phyloP scores from a whole-genome alignment of 768 basidiomycete species.

The Omphalotus guepiniiformis region DNA sequence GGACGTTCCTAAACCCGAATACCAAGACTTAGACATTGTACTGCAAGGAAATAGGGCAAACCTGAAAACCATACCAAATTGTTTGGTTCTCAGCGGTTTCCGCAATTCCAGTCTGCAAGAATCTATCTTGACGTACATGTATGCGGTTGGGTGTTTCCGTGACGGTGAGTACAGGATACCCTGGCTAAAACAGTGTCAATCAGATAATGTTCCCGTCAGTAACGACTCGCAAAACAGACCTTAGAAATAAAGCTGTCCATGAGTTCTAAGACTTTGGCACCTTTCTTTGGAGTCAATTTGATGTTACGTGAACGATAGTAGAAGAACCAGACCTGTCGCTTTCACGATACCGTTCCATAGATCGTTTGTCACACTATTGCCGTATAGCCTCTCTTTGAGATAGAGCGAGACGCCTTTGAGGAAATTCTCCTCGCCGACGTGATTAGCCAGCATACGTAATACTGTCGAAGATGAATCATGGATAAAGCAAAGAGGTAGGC shows the following conservation, averaged over 20 bases:
- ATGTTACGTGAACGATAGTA: not conserved
- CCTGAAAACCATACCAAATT: slow-evolving; percentile 59
- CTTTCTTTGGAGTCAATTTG: slow-evolving; percentile 20
- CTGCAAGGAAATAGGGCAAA: not conserved
- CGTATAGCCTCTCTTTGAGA: slow-evolving; percentile 83
- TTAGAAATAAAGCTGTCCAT: slow-evolving; percentile 93
- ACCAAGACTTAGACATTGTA: not conserved
- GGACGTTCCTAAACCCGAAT: slow-evolving; percentile 63
- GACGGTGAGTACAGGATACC: slow-evolving; percentile 88
- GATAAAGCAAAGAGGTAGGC: not conserved
- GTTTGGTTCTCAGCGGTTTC: slow-evolving; percentile 83
- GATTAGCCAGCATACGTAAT: slow-evolving; percentile 88
- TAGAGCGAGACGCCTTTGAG: slow-evolving; percentile 87
- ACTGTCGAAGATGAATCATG: slow-evolving; percentile 35
- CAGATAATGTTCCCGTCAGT: not conserved
- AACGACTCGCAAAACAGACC: slow-evolving; percentile 27
- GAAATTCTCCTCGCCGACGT: slow-evolving; percentile 88
- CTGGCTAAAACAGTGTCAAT: slow-evolving; percentile 36
- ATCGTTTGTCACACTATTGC: slow-evolving; percentile 80
- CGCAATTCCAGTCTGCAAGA: slow-evolving; percentile 80
- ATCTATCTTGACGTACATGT: slow-evolving; percentile 83
- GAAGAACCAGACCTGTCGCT: slow-evolving; percentile 48
- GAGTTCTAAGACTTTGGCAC: slow-evolving; percentile 66
- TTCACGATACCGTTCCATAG: slow-evolving; percentile 83
- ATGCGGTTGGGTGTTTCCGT: slow-evolving; percentile 72